phyloP scores from a whole-genome alignment of 345 rosid species.

The Camelina hispida region DNA sequence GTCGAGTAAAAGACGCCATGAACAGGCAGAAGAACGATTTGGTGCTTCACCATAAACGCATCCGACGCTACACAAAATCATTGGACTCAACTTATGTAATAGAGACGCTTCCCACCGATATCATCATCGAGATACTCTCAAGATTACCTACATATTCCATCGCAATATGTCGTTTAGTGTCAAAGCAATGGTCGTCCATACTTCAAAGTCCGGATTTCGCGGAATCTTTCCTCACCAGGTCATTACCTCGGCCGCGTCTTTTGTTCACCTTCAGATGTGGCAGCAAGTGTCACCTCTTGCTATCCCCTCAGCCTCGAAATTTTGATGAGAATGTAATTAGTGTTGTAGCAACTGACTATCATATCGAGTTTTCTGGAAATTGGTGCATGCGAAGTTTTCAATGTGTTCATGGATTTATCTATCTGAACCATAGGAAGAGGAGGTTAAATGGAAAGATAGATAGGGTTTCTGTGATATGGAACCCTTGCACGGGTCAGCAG shows the following conservation, averaged over 20 bases:
- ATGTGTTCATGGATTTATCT: background rate
- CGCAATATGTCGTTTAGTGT: background rate
- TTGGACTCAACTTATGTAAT: too few relatives aligned
- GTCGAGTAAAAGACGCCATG: too few relatives aligned
- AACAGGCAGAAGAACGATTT: too few relatives aligned
- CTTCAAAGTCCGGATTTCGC: background rate
- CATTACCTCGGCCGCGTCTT: background rate
- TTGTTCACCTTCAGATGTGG: background rate
- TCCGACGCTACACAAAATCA: too few relatives aligned
- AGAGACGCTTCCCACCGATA: too few relatives aligned
- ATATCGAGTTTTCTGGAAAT: background rate
- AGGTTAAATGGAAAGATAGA: background rate
- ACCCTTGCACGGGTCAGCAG: conserved; percentile 15
- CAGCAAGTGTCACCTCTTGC: background rate
- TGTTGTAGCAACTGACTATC: background rate
- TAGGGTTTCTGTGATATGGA: conserved; percentile 16
- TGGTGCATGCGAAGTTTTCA: background rate
- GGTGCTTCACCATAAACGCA: too few relatives aligned
- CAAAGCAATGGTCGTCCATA: background rate
- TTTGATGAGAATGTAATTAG: too few relatives aligned
- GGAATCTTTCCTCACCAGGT: background rate
- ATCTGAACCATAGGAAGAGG: background rate
- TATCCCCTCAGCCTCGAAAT: background rate
- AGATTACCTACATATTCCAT: background rate
- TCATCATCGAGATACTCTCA: background rate